Evolutionary conservation across 2,329 filamentous ascomycete genomes (phyloP).

Genomic region (Cladophialophora immunda): DNA sequence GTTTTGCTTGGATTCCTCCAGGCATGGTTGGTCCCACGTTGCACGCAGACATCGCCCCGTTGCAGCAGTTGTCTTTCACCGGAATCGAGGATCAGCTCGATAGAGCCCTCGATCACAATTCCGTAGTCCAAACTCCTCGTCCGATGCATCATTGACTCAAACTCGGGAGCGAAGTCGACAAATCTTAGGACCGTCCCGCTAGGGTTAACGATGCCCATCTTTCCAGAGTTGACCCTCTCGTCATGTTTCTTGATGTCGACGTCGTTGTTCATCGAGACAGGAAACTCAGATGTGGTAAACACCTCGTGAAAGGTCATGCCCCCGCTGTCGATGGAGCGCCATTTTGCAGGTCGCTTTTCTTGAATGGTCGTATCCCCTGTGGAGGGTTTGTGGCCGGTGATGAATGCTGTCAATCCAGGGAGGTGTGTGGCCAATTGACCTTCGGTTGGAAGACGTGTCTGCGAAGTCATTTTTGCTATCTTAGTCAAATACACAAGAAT

Average conservation of each 20-base stretch:
- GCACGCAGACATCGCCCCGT: slow-evolving; percentile 62
- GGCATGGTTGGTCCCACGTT: slow-evolving; percentile 55
- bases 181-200: slow-evolving; percentile 25
- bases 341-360: slow-evolving; percentile 21
- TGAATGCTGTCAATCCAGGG: slow-evolving; percentile 26
- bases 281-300: slow-evolving; percentile 20
- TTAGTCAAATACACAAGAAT: neutral
- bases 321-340: slow-evolving; percentile 25
- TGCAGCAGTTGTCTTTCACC: slow-evolving; percentile 57
- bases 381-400: slow-evolving; percentile 25
- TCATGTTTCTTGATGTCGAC: slow-evolving; percentile 27
- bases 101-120: slow-evolving; percentile 61
- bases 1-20: slow-evolving; percentile 49
- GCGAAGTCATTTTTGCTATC: slow-evolving; percentile 15
- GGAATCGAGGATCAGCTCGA: slow-evolving; percentile 61
- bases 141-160: slow-evolving; percentile 59
- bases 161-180: slow-evolving; percentile 58
- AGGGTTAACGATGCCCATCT: slow-evolving; percentile 28
- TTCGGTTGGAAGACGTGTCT: slow-evolving; percentile 22
- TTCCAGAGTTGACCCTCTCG: slow-evolving; percentile 4
- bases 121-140: slow-evolving; percentile 64
- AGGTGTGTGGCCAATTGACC: slow-evolving; percentile 26
- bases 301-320: slow-evolving; percentile 29
- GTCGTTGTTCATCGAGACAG: slow-evolving; percentile 29
- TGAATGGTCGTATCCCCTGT: slow-evolving; percentile 28